Base-by-base conservation (phyloP, 106 monocot species). In the Apostasia shenzhenica region DNA sequence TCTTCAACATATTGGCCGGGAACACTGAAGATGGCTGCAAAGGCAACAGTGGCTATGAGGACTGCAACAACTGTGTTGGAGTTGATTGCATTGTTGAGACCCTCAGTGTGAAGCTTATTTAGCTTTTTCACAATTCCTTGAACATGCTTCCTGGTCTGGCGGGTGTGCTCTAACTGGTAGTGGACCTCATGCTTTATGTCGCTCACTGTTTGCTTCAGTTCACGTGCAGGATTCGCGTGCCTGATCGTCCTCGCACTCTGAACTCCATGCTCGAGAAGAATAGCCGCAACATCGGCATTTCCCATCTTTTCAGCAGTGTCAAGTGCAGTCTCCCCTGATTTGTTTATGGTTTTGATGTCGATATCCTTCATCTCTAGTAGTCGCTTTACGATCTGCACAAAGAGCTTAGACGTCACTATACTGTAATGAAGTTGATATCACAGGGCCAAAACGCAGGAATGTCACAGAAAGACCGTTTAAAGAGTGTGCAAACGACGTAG, bases 41-140 rank as follows among this genome's bases (percentile, higher is more conserved):
- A 88, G 40, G 88, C 88, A 2, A 88, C 84, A 6, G 84, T 81
- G 52, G 88, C 88, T 41, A 88, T 88, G 75, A 88, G 81, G 26
- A 88, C 88, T 14, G 88, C 88, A 3, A 88, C 88, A 3, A 88
- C 84, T 6, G 81, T 88, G 66, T 73, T 88, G 26, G 88, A 88
- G 63, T 88, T 88, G 54, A 88, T 88, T 5, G 88, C 88, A 38
- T 88, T 88, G 79, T 88, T 88, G 52, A 88, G 78, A 14, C 88
- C 88, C n/a, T 75, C 88, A 5, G 73, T 72, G 48, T 88, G 88
- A 55, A 88, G 88, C 72, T 88, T 88, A 76, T 78, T 78, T 7
- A 88, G 41, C 69, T 66, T 58, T 57, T 83, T 88, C 2, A 83
- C 87, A 5, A 88, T 88, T 1, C 77, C 81, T 48, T 83, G 80